These are phyloP conservation scores for Alnus glutinosa DNA, from an alignment of 306 rosid species.

Conservation along the genomic window DNA sequence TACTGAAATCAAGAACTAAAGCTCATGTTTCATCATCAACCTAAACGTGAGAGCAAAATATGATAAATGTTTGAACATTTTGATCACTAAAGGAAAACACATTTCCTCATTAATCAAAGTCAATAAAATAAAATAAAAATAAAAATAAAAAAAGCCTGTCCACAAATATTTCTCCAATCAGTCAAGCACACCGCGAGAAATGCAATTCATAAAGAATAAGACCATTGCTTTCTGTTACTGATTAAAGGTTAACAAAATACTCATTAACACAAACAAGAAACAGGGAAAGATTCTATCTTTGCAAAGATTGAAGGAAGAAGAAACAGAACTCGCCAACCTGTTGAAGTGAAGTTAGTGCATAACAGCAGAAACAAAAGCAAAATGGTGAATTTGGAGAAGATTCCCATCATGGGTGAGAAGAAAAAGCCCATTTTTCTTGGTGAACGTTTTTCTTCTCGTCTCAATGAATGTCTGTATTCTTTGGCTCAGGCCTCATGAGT, in stretches of 20 bases:
- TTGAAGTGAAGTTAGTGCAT: conserved; percentile 40
- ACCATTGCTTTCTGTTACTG: neutral
- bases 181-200: conserved; percentile 17
- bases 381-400: conserved; percentile 35
- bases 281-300: conserved; percentile 8
- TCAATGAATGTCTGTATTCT: conserved; percentile 17
- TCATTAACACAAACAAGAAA: conserved; percentile 22
- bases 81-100: neutral
- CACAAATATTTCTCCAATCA: conserved; percentile 14
- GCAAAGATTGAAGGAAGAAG: conserved; percentile 11
- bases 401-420: conserved; percentile 8
- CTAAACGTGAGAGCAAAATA: conserved; percentile 20
- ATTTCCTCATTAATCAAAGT: conserved; percentile 6
- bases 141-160: neutral
- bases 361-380: conserved; percentile 36
- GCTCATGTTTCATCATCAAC: neutral
- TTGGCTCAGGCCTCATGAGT: neutral
- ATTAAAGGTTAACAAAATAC: conserved; percentile 8
- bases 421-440: conserved; percentile 30
- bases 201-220: too few species aligned
- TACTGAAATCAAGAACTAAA: neutral
- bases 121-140: conserved; percentile 1
- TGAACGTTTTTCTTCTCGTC: neutral
- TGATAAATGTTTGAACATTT: conserved; percentile 14
- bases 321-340: conserved; percentile 43